phyloP scores from a whole-genome alignment of 2,329 filamentous ascomycete species.

The Exophiala phaeomuriformis region DNA sequence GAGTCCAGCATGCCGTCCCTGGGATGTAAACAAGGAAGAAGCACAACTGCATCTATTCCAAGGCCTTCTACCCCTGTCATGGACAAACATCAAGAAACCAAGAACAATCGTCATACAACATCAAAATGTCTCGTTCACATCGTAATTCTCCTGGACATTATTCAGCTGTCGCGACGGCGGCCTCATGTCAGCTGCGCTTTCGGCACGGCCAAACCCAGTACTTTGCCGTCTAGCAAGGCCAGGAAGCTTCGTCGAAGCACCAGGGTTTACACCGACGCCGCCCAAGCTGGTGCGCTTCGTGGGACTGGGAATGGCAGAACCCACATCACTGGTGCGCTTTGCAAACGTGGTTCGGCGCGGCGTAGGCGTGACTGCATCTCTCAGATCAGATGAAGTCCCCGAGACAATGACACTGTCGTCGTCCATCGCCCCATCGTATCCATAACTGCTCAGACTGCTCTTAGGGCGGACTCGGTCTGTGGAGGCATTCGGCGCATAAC shows the following conservation, averaged over 20 bases:
- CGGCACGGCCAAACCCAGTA: constrained; percentile 5
- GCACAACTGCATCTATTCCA: too few relatives aligned
- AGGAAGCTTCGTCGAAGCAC: constrained; percentile 5
- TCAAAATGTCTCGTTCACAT: constrained; percentile 26
- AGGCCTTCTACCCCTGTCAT: too few relatives aligned
- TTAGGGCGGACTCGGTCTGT: constrained; percentile 28
- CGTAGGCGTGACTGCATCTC: constrained; percentile 15
- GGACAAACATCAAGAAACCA: too few relatives aligned
- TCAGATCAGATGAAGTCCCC: neutral
- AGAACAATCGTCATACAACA: too few relatives aligned
- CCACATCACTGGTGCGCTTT: constrained; percentile 39
- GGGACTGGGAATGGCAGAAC: constrained; percentile 26
- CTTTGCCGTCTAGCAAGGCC: constrained; percentile 18
- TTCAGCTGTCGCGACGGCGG: constrained; percentile 21
- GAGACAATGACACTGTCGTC: constrained; percentile 13
- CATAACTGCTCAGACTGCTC: constrained; percentile 25
- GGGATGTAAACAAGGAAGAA: neutral
- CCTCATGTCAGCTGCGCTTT: constrained; percentile 9
- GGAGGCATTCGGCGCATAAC: constrained; percentile 24
- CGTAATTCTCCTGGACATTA: constrained; percentile 22
- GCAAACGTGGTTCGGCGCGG: constrained; percentile 32
- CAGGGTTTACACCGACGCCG: neutral
- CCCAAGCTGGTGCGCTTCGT: constrained; percentile 23
- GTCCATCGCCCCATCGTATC: constrained; percentile 26
- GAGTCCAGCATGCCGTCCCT: neutral